A percentile compares a stretch with the other conserved stretches of the same genome.
phyloP scores from a whole-genome alignment of 2,329 filamentous ascomycete species.

The Fusarium sp. region DNA sequence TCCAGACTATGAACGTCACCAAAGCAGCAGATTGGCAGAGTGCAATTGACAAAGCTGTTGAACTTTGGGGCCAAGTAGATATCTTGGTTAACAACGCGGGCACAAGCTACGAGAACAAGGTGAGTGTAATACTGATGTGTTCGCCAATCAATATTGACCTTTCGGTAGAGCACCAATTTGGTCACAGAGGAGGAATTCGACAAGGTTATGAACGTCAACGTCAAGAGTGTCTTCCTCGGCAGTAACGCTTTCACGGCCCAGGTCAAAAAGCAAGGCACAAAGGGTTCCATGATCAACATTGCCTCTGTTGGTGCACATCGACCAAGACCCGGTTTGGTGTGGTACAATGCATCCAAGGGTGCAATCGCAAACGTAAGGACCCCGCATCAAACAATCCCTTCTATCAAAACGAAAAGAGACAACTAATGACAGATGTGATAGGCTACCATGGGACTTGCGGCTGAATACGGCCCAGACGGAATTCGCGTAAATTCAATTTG shows the following conservation, averaged over 20 bases:
- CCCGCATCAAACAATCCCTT: not conserved
- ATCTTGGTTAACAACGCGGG: slow-evolving; percentile 24
- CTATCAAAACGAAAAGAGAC: not conserved
- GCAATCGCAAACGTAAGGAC: slow-evolving; percentile 67
- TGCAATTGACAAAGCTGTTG: not conserved
- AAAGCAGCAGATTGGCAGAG: slow-evolving; percentile 6
- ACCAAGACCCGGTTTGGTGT: slow-evolving; percentile 72
- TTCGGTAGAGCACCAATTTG: slow-evolving; percentile 13
- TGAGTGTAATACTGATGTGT: too few species aligned
- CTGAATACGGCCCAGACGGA: slow-evolving; percentile 78
- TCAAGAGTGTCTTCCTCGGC: slow-evolving; percentile 7
- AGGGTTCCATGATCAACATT: slow-evolving; percentile 31
- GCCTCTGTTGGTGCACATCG: slow-evolving; percentile 47
- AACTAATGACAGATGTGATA: slow-evolving; percentile 5
- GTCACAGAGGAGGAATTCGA: slow-evolving; percentile 17
- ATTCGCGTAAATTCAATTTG: slow-evolving; percentile 81
- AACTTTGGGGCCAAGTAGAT: slow-evolving; percentile 8
- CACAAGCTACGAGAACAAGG: slow-evolving; percentile 20
- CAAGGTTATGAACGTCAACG: slow-evolving; percentile 19
- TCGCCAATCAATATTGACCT: accelerated
- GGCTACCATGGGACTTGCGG: slow-evolving; percentile 69
- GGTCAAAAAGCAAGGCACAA: slow-evolving; percentile 5
- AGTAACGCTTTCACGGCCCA: slow-evolving; percentile 14
- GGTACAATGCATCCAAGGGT: slow-evolving; percentile 78
- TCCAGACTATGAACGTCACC: slow-evolving; percentile 12